Evolutionary conservation across 139 green algal species (phyloP).

Genomic region (Coelastrella sp.): DNA sequence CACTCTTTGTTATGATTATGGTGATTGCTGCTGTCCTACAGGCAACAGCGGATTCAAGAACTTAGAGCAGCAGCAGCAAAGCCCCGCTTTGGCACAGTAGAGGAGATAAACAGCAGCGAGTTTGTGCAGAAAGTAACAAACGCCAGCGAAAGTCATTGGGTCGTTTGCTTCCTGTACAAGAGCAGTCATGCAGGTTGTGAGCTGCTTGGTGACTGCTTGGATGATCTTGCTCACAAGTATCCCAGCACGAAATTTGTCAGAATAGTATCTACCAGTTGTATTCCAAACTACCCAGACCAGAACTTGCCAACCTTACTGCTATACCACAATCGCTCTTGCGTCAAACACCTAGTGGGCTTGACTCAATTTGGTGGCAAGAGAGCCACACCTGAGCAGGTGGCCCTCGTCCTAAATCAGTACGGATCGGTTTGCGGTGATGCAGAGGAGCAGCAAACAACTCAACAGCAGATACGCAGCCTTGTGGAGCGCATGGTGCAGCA

Average conservation of each 20-base stretch:
- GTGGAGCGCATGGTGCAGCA: conserved; percentile 49
- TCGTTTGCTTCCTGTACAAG: conserved; percentile 90
- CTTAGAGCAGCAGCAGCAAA: conserved; percentile 59
- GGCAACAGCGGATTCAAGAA: conserved; percentile 78
- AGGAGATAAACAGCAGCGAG: conserved; percentile 76
- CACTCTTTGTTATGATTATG: too few relatives aligned
- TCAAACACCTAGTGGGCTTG: conserved; percentile 75
- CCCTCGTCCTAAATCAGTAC: conserved; percentile 30
- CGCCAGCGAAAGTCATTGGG: conserved; percentile 75
- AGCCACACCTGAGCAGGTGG: conserved; percentile 78
- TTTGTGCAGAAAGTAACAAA: conserved; percentile 89
- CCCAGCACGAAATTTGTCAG: conserved; percentile 90
- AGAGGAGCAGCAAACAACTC: conserved; percentile 31
- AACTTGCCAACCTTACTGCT: conserved; percentile 94
- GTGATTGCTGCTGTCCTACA: conserved; percentile 55
- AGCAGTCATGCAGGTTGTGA: conserved; percentile 75
- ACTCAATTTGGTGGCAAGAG: conserved; percentile 73
- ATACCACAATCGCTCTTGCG: conserved; percentile 76
- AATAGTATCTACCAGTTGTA: conserved; percentile 88
- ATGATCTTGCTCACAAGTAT: conserved; percentile 83
- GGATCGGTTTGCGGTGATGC: conserved; percentile 62
- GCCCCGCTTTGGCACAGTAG: conserved; percentile 73
- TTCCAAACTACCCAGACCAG: conserved; percentile 88
- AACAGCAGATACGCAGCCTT: conserved; percentile 31
- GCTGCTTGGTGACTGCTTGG: conserved; percentile 76